Conservation (phyloP, 2,329 filamentous ascomycete genomes). For the Colletotrichum musicola region DNA sequence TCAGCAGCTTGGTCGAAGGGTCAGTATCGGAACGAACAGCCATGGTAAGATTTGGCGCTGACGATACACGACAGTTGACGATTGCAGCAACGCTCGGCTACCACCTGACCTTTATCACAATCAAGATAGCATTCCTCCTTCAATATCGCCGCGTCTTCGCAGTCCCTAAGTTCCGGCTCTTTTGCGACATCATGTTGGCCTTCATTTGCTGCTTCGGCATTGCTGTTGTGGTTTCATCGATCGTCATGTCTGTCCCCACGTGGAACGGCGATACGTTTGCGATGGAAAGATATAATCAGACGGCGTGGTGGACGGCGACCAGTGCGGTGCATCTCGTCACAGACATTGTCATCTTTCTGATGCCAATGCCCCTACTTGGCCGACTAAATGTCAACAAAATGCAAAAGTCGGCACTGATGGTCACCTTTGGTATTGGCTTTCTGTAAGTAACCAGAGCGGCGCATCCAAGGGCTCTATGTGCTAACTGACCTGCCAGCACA, state of each 20-base stretch:
- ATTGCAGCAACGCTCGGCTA: conserved; percentile 24
- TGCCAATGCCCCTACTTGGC: conserved; percentile 28
- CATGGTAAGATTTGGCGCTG: not conserved
- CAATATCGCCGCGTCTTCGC: conserved; percentile 28
- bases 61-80: not conserved
- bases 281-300: conserved; percentile 5
- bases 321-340: conserved; percentile 23
- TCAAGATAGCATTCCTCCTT: conserved; percentile 31
- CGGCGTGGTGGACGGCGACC: conserved; percentile 23
- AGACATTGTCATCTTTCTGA: conserved; percentile 33
- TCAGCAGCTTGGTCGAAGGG: conserved; percentile 5
- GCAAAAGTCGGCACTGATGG: conserved; percentile 15
- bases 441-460: conserved; percentile 10
- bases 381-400: conserved; percentile 7
- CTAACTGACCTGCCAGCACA: conserved; percentile 6
- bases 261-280: conserved; percentile 22
- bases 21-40: not conserved
- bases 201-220: conserved; percentile 27
- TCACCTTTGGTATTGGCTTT: conserved; percentile 35
- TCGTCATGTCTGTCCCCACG: conserved; percentile 8
- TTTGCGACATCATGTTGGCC: conserved; percentile 28
- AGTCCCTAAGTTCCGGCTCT: not conserved
- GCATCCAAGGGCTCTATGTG: not conserved
- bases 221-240: conserved; percentile 18
- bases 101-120: conserved; percentile 20